Evolutionary conservation across 345 rosid species (phyloP).

Genomic region (Anastatica hierochuntica): DNA sequence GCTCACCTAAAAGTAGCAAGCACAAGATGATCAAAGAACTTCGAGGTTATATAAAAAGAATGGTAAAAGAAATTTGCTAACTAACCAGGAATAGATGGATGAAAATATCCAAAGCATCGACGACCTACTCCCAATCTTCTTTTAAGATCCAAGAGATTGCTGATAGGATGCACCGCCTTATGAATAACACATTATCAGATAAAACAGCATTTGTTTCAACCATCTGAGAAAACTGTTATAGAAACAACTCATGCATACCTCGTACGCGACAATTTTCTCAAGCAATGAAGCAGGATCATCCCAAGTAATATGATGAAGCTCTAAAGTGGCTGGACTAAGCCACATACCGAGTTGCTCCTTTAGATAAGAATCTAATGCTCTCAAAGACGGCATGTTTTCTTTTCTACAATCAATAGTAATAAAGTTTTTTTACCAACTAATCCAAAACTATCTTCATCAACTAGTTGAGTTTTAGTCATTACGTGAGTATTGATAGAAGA

Average conservation of each 20-base stretch:
- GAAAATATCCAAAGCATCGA: constrained; percentile 84
- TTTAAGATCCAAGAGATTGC: constrained; percentile 83
- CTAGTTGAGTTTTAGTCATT: constrained; percentile 11
- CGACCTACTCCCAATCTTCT: constrained; percentile 83
- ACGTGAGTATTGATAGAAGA: constrained; percentile 58
- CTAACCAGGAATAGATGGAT: constrained; percentile 83
- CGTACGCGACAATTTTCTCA: constrained; percentile 90
- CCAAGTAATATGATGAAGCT: constrained; percentile 94
- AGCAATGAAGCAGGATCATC: constrained; percentile 86
- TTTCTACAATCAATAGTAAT: constrained; percentile 36
- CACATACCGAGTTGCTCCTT: constrained; percentile 84
- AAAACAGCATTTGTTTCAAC: background rate
- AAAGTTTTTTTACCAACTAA: background rate
- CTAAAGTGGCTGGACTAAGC: constrained; percentile 87
- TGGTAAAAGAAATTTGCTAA: background rate
- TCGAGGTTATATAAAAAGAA: background rate
- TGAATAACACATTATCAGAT: background rate
- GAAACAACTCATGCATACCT: constrained; percentile 36
- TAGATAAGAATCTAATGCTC: constrained; percentile 63
- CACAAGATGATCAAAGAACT: background rate
- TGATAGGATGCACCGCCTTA: constrained; percentile 96
- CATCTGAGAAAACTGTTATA: background rate
- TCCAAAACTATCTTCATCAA: background rate
- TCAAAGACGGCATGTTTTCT: constrained; percentile 52
- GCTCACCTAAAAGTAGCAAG: constrained; percentile 52